Base-by-base conservation (phyloP, 2,329 filamentous ascomycete genomes). In the Fusarium hostae region DNA sequence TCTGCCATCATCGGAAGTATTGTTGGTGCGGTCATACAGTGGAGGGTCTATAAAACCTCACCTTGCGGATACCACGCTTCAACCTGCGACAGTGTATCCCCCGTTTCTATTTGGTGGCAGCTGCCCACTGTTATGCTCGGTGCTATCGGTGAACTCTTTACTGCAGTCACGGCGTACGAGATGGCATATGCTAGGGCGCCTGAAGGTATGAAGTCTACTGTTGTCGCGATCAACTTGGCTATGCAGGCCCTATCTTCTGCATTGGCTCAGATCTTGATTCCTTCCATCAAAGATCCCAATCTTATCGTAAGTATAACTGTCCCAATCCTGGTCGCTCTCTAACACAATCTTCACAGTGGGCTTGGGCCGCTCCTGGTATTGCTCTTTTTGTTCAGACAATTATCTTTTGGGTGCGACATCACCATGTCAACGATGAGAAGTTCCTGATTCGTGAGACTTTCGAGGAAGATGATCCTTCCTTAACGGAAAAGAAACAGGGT, bases 101-200 rank as follows among this genome's bases (percentile, higher is more conserved):
- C 32, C 2, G 9, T 51, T 9, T 51, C 48, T 20, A 37, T 51
- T 22, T 51, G 48, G 48, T 51, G 48, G 48, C 48, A 51, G 32
- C 48, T 51, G 2, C 48, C 48, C 6, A 51, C 48, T 8, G 48
- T 51, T 35, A 51, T 51, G 32, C 48, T 51, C 2, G 48, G 48
- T 2, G 48, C 48, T 6, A 37, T 37, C 2, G 48, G 32, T 8
- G 78, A 79, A 37, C 63, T 79, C 3, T 79, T 79, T 44, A 72
- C 77, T 26, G 76, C 76, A 5, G 76, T 78, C 11, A 71, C 68
- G 0, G 68, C 68, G 16, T 71, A 71, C 11, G 68, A 71, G 37
- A 73, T 87, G 63, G 86, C 86, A 3, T 88, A 87, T 76, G 83
- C 85, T 3, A 82, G 84, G 13, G 83, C 85, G 2, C 85, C 85